Percentiles rank a stretch among this genome's conserved stretches.
These are phyloP conservation scores for Xylariaceae sp. DNA, from an alignment of 2,329 filamentous ascomycete species.

Conservation along the genomic window DNA sequence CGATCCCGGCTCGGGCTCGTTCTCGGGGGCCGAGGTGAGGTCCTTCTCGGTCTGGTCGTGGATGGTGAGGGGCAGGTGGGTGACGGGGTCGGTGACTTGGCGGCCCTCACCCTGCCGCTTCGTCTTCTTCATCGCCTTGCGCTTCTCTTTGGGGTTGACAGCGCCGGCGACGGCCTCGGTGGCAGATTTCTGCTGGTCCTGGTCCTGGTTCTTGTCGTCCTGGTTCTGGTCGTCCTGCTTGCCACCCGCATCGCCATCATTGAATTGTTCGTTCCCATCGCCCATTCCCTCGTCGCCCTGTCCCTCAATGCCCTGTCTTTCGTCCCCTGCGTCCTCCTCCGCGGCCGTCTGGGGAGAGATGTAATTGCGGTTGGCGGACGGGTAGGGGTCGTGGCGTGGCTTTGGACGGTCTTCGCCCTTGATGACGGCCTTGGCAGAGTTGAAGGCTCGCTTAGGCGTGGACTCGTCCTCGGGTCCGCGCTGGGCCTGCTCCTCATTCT, in stretches of 20 bases:
- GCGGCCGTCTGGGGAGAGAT: conserved; percentile 8
- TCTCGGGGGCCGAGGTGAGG: conserved; percentile 34
- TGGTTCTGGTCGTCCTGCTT: conserved; percentile 2
- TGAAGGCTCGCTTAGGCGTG: conserved; percentile 26
- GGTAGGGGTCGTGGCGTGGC: conserved; percentile 27
- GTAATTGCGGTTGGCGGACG: conserved; percentile 27
- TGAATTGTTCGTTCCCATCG: conserved; percentile 5
- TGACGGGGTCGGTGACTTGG: conserved; percentile 65
- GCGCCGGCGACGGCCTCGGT: conserved; percentile 30
- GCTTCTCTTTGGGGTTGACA: conserved; percentile 37
- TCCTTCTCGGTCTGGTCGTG: conserved; percentile 62
- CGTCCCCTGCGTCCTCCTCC: conserved; percentile 7
- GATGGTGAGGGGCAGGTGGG: conserved; percentile 60
- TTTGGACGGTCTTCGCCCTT: conserved; percentile 24
- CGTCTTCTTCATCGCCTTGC: conserved; percentile 39
- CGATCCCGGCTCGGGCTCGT: conserved; percentile 27
- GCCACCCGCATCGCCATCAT: conserved; percentile 6
- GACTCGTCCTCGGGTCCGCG: conserved; percentile 27
- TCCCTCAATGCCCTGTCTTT: not conserved
- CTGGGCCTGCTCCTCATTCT: conserved; percentile 26
- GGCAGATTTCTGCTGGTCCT: conserved; percentile 19
- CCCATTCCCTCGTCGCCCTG: conserved; percentile 3
- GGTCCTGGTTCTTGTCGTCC: conserved; percentile 4
- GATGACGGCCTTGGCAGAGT: conserved; percentile 29
- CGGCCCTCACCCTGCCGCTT: conserved; percentile 39